These are phyloP conservation scores for Aechmea fasciata DNA, from an alignment of 176 grass and related monocot genomes.

Conservation along the genomic window DNA sequence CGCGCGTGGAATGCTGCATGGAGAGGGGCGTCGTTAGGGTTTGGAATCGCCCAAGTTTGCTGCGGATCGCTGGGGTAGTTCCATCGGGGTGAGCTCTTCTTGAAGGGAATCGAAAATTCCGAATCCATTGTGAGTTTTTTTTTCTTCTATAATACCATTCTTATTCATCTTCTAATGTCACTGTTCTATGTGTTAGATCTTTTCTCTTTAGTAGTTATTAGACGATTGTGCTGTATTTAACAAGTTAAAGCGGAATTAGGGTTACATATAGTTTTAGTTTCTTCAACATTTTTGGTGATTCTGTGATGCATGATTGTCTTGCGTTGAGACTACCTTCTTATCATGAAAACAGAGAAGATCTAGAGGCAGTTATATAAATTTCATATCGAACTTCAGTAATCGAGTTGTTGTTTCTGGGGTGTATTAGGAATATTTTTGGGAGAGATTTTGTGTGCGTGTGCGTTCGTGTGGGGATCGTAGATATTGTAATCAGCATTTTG, in stretches of 20 bases:
- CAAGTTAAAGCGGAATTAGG: not conserved
- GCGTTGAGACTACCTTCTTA: no score
- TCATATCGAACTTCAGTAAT: no score
- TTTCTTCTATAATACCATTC: not conserved
- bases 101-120: not conserved
- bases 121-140: not conserved
- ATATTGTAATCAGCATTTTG: not conserved
- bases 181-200: not conserved
- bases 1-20: conserved; percentile 11
- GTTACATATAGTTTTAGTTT: not conserved
- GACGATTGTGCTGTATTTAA: not conserved
- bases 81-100: conserved; percentile 6
- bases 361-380: no score
- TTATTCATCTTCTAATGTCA: not conserved
- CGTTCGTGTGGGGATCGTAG: not conserved
- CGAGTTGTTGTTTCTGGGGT: no score
- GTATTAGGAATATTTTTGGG: no score
- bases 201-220: not conserved
- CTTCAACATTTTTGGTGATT: not conserved
- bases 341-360: no score
- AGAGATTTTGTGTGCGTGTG: no score
- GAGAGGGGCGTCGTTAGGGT: not conserved
- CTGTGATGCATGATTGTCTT: no score
- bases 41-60: not conserved
- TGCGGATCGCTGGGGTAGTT: not conserved